Conservation (phyloP, 1,284 basidiomycete species). For the Caloboletus firmus region DNA sequence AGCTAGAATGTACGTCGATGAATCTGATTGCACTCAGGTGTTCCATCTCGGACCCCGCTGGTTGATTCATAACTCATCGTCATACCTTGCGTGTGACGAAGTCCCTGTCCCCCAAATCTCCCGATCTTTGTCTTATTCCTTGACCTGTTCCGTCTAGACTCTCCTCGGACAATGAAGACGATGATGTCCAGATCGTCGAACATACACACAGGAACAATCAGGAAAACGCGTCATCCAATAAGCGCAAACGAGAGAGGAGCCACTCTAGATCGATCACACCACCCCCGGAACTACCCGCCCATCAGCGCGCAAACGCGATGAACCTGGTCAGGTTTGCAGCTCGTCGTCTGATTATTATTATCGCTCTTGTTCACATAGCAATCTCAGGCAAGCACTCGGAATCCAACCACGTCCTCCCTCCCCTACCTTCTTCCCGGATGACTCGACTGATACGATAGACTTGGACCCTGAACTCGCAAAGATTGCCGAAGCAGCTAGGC, state of each 20-base stretch:
- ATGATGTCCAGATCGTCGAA: constrained; percentile 42
- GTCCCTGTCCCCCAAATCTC: not conserved
- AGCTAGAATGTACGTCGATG: constrained; percentile 28
- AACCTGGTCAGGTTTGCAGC: constrained; percentile 54
- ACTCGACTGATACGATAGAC: constrained; percentile 49
- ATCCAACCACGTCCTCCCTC: constrained; percentile 43
- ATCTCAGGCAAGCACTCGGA: constrained; percentile 47
- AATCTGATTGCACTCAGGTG: not conserved
- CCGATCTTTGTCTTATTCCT: not conserved
- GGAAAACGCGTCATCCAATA: constrained; percentile 23
- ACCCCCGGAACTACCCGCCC: constrained; percentile 56
- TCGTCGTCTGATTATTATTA: not conserved
- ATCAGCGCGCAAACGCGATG: constrained; percentile 53
- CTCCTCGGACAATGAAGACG: constrained; percentile 51
- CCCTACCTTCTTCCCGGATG: constrained; percentile 45
- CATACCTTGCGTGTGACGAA: constrained; percentile 2
- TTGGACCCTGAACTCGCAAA: constrained; percentile 61
- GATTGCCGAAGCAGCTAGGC: constrained; percentile 46
- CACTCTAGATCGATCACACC: constrained; percentile 72
- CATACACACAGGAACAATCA: constrained; percentile 26
- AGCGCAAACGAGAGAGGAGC: constrained; percentile 50
- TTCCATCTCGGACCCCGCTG: not conserved
- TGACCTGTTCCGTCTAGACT: constrained; percentile 26
- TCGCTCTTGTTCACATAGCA: constrained; percentile 14
- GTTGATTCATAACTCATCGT: not conserved